Evolutionary conservation across 768 basidiomycete species (phyloP), one percentile per base, ranked within the genome.

Genomic region (Leccinum variicolor): DNA sequence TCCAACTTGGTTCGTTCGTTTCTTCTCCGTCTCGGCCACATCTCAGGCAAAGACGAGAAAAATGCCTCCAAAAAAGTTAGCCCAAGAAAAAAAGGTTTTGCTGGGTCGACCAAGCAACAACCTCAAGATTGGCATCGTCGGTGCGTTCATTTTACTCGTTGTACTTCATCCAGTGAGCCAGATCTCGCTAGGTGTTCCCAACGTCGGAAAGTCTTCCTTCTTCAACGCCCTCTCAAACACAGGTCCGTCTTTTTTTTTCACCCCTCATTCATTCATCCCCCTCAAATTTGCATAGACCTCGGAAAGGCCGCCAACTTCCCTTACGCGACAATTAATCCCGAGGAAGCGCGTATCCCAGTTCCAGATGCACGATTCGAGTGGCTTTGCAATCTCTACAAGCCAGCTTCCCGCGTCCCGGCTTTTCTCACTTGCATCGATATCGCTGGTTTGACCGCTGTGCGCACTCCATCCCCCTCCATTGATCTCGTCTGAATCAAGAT

Each of bases 121-220:
- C 81, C 83, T 98, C 70, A 92, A 95, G 84, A 90, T 98, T 69
- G 97, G 97, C 71, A 96, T 97, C 82, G 96, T 98, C 81, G 95
- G 92, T 92, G 87, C 83, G 76, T 67, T 61, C 61, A 58, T 56
- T n/a, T 34, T 25, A 2, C 36, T 29, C 28, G 10, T 17, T 17
- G 7, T 17, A 26, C 31, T 3, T 23, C 10, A 26, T 3, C 9
- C 50, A 19, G 7, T 36, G 31, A 13, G 31, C 26, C 29, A 23
- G 34, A 70, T 58, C 58, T 39, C 28, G 47, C 41, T 52, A 94
- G 91, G 92, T 71, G 75, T 97, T 41, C 94, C 96, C 53, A 98
- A 99, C 73, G 96, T 98, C 64, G 97, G 97, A 62, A 98, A 99
- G 75, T 94, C 92, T 0, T 97, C 94, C n/a, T 96, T 98, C 76